Evolutionary conservation across 23 red algal species (phyloP).

Genomic region (Cyanidioschyzon merolae): DNA sequence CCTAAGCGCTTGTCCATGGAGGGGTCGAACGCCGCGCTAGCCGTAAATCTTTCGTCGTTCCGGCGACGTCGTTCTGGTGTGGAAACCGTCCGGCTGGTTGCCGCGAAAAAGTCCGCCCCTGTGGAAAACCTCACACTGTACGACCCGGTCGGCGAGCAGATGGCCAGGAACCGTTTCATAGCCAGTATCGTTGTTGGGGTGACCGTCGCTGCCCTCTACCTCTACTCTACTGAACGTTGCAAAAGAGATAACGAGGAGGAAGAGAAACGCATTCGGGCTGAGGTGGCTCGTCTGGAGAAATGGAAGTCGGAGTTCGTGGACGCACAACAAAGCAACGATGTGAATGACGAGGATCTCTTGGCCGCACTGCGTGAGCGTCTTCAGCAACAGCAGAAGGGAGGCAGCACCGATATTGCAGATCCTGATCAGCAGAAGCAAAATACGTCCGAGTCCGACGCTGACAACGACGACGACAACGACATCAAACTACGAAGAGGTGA

Average conservation of each 20-base stretch:
- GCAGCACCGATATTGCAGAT: neutral
- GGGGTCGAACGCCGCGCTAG: no score
- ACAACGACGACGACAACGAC: constrained; percentile 11
- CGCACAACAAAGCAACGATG: neutral
- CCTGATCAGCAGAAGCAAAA: neutral
- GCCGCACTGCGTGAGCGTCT: neutral
- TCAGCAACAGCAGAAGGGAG: neutral
- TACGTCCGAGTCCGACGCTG: neutral
- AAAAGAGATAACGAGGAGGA: constrained; percentile 7
- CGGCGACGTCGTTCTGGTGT: no score
- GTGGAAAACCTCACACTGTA: neutral
- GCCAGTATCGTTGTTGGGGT: neutral
- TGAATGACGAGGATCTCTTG: constrained; percentile 11
- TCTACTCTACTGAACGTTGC: neutral
- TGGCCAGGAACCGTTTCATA: neutral
- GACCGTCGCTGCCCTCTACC: neutral
- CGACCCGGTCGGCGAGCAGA: neutral
- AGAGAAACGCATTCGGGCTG: constrained; percentile 17
- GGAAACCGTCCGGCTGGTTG: no score
- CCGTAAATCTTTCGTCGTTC: no score
- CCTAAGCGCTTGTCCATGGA: no score
- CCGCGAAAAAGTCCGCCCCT: no score
- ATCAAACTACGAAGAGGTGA: neutral
- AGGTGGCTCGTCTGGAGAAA: constrained; percentile 12
- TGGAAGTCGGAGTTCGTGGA: constrained; percentile 18